A percentile compares a stretch with the other conserved stretches of the same genome.
Evolutionary conservation across 202 grass and related monocot genomes (phyloP).

Genomic region (Dendrocalamus latiflorus): DNA sequence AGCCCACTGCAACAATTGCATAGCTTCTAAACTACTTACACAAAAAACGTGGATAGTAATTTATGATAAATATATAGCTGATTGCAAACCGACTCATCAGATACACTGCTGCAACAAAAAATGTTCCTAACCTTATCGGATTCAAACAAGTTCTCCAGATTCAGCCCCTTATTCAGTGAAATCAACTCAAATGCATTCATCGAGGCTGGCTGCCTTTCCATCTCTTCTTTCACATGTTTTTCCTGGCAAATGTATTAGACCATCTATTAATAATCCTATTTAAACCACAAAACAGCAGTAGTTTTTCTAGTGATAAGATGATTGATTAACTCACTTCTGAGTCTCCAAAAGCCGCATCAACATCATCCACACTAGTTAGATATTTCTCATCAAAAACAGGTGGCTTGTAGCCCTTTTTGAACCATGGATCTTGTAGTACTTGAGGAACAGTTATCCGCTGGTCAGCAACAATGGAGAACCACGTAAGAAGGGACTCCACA

Average conservation of each 20-base stretch:
- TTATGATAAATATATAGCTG: background rate
- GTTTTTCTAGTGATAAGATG: background rate
- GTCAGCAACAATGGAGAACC: background rate
- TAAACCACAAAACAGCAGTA: background rate
- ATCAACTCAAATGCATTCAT: slow-evolving; percentile 96
- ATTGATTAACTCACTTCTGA: slow-evolving; percentile 60
- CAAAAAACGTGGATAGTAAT: background rate
- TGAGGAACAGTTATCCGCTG: slow-evolving; percentile 68
- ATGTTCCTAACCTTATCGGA: slow-evolving; percentile 54
- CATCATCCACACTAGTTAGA: slow-evolving; percentile 61
- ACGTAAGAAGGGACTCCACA: slow-evolving; percentile 4
- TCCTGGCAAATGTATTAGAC: slow-evolving; percentile 24
- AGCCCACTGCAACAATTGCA: background rate
- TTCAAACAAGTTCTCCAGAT: slow-evolving; percentile 82
- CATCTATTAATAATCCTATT: background rate
- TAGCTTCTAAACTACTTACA: background rate
- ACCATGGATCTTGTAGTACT: slow-evolving; percentile 70
- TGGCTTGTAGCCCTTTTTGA: slow-evolving; percentile 77
- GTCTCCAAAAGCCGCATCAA: slow-evolving; percentile 78
- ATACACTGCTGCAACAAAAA: background rate
- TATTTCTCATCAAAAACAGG: slow-evolving; percentile 66
- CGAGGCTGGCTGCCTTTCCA: slow-evolving; percentile 68
- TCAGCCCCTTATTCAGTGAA: slow-evolving; percentile 72
- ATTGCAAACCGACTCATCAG: background rate
- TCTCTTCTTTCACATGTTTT: slow-evolving; percentile 66